A percentile compares a stretch with the other conserved stretches of the same genome.
Evolutionary conservation across 2,329 filamentous ascomycete genomes (phyloP).

Genomic region (Plectosphaerella cucumerina): DNA sequence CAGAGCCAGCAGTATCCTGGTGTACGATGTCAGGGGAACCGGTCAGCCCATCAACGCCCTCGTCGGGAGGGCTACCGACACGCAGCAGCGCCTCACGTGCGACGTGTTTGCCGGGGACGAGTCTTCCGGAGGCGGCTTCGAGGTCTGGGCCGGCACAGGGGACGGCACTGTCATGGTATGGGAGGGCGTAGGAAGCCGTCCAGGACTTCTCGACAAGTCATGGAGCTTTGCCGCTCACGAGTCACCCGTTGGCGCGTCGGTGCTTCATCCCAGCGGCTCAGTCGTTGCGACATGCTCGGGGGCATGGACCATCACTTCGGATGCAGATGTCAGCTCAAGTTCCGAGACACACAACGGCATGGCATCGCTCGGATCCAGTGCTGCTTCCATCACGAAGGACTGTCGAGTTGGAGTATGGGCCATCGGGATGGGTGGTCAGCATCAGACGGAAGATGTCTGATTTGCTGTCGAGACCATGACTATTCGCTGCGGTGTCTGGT

Average conservation of each 20-base stretch:
- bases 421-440: not conserved
- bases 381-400: constrained; percentile 8
- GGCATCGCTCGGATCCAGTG: not conserved
- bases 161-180: constrained; percentile 54
- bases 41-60: constrained; percentile 53
- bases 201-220: constrained; percentile 37
- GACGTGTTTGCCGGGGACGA: constrained; percentile 45
- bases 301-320: constrained; percentile 38
- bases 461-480: too few relatives aligned
- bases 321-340: constrained; percentile 7
- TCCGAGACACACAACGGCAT: not conserved
- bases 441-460: not conserved
- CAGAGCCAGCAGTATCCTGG: constrained; percentile 47
- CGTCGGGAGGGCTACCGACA: constrained; percentile 41
- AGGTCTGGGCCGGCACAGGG: constrained; percentile 58
- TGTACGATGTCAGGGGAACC: constrained; percentile 60
- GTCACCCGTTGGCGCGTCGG: constrained; percentile 44
- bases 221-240: constrained; percentile 48
- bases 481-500: too few relatives aligned
- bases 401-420: constrained; percentile 13
- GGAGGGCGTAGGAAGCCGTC: constrained; percentile 47
- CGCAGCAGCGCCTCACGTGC: constrained; percentile 53
- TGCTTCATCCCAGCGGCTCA: constrained; percentile 49
- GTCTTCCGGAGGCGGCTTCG: constrained; percentile 38
- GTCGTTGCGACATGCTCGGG: constrained; percentile 55